Percentiles rank a stretch among this genome's conserved stretches.
Conservation (phyloP, 164 flowering plant species). For the Umbellularia californica region DNA sequence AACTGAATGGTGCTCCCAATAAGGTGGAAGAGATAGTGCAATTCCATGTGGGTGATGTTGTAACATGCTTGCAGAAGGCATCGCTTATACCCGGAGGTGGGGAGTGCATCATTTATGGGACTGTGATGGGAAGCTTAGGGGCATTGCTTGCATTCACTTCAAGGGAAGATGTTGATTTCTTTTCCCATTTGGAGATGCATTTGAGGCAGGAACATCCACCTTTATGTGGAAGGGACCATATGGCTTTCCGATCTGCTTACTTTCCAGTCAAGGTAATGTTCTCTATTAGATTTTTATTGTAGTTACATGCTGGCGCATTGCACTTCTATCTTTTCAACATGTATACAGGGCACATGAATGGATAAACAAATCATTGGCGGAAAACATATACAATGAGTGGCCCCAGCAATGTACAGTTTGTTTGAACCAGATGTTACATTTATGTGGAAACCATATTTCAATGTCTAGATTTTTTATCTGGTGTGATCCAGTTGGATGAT, state of each 20-base stretch:
- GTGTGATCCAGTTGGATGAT: neutral
- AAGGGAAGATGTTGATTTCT: constrained; percentile 98
- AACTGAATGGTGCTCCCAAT: constrained; percentile 98
- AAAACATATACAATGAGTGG: neutral
- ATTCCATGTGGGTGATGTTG: constrained; percentile 93
- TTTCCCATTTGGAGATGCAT: constrained; percentile 98
- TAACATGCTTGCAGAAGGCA: constrained; percentile 90
- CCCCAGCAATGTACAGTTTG: neutral
- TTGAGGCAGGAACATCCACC: constrained; percentile 98
- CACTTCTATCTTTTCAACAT: neutral
- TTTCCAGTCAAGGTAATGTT: constrained; percentile 89
- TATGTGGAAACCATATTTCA: neutral
- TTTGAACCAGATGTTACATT: neutral
- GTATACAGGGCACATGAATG: neutral
- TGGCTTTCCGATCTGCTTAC: constrained; percentile 94
- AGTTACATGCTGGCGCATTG: neutral
- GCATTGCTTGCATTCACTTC: constrained; percentile 92
- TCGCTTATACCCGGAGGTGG: constrained; percentile 96
- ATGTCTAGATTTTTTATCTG: neutral
- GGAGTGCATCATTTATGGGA: constrained; percentile 88
- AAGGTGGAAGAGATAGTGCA: constrained; percentile 96
- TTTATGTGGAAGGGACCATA: constrained; percentile 96
- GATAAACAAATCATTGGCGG: neutral
- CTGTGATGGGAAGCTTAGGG: constrained; percentile 99
- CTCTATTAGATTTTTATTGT: neutral